These are phyloP conservation scores for Rhamnella rubrinervis DNA, from an alignment of 331 rosid species.

Conservation along the genomic window DNA sequence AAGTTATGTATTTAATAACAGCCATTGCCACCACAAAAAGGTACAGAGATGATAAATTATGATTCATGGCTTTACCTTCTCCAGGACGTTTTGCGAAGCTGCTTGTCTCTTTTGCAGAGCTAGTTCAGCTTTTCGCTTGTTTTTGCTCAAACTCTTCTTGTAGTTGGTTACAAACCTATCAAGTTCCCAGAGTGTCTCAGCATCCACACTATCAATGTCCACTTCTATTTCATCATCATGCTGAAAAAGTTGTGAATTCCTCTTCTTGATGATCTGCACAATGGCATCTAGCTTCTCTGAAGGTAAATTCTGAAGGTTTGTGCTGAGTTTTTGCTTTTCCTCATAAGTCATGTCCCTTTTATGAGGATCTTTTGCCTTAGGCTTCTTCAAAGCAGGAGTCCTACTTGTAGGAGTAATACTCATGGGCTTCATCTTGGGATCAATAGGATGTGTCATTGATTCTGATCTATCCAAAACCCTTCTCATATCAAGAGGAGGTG, in stretches of 20 bases:
- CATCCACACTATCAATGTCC: conserved; percentile 91
- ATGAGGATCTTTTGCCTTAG: conserved; percentile 82
- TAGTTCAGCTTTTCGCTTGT: conserved; percentile 89
- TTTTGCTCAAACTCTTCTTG: conserved; percentile 90
- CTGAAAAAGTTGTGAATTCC: conserved; percentile 74
- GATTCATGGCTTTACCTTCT: conserved; percentile 43
- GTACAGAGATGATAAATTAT: neutral
- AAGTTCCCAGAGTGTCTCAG: conserved; percentile 97
- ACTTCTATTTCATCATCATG: conserved; percentile 94
- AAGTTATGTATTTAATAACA: conserved; percentile 21
- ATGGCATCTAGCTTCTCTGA: conserved; percentile 78
- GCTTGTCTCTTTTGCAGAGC: conserved; percentile 60
- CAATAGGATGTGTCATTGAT: conserved; percentile 52
- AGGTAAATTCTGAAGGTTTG: conserved; percentile 80
- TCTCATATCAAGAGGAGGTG: conserved; percentile 80
- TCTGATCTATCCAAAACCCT: conserved; percentile 81
- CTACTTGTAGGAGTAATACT: conserved; percentile 60
- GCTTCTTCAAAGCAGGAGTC: conserved; percentile 92
- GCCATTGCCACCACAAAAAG: neutral
- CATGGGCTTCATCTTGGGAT: conserved; percentile 43
- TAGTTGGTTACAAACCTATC: conserved; percentile 94
- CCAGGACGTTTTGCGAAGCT: conserved; percentile 42
- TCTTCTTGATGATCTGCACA: conserved; percentile 80
- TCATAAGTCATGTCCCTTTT: conserved; percentile 96
- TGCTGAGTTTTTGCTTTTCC: conserved; percentile 87